Evolutionary conservation across 495 filamentous ascomycete genomes (phyloP).

Genomic region (Sordaria brevicollis): DNA sequence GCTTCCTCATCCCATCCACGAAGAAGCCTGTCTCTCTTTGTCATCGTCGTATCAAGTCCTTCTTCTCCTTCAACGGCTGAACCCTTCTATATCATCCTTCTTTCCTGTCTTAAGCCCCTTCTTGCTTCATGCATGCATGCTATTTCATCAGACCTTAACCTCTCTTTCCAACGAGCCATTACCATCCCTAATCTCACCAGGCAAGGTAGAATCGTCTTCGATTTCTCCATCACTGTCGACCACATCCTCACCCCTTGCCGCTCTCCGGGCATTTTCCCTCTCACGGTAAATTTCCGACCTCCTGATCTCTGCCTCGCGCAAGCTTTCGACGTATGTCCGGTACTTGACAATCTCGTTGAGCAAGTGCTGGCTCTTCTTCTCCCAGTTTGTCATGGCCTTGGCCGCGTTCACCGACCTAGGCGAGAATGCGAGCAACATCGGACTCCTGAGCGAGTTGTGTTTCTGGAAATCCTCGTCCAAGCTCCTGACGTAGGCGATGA

Average conservation of each 20-base stretch:
- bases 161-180: not conserved
- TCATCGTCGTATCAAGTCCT: not conserved
- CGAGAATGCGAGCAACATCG: slow-evolving; percentile 84
- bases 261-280: slow-evolving; percentile 30
- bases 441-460: slow-evolving; percentile 76
- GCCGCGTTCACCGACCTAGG: slow-evolving; percentile 70
- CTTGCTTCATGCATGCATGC: not conserved
- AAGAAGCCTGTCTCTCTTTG: not conserved
- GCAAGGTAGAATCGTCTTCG: not conserved
- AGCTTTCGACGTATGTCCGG: slow-evolving; percentile 79
- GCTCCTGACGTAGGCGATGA: slow-evolving; percentile 69
- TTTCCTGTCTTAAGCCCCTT: not conserved
- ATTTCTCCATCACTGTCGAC: not conserved
- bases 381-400: slow-evolving; percentile 91
- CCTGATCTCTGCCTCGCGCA: slow-evolving; percentile 38
- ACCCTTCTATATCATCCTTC: not conserved
- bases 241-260: slow-evolving; percentile 25
- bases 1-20: not conserved
- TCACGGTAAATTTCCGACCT: slow-evolving; percentile 39
- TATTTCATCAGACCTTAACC: not conserved
- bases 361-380: slow-evolving; percentile 84
- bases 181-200: not conserved
- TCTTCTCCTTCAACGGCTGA: not conserved
- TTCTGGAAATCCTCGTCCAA: slow-evolving; percentile 76
- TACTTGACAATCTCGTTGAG: slow-evolving; percentile 96